Conservation (phyloP, 805 yeast species). For the Zygoascus bituminiphila region DNA sequence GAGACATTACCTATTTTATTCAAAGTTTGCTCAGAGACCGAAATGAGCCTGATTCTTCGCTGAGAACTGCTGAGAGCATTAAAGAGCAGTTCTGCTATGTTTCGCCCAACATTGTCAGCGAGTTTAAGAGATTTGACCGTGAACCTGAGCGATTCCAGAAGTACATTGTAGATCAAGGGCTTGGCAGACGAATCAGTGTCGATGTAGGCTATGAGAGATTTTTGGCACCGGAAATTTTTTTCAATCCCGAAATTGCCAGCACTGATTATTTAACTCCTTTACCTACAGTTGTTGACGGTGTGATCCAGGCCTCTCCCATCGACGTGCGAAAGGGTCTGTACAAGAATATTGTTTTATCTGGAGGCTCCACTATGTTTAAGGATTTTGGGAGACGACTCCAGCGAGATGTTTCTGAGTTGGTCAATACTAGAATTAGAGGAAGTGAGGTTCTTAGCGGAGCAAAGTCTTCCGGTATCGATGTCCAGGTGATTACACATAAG, state of each 20-base stretch:
- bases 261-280: slow-evolving; percentile 93
- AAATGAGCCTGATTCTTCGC: slow-evolving; percentile 88
- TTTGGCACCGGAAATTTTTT: slow-evolving; percentile 97
- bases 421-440: slow-evolving; percentile 75
- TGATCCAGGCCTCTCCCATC: slow-evolving; percentile 90
- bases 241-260: slow-evolving; percentile 95
- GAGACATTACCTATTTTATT: slow-evolving; percentile 91
- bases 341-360: slow-evolving; percentile 90
- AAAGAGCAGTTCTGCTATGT: slow-evolving; percentile 97
- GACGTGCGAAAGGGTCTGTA: slow-evolving; percentile 96
- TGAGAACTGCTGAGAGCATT: slow-evolving; percentile 93
- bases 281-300: slow-evolving; percentile 92
- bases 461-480: slow-evolving; percentile 89
- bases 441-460: slow-evolving; percentile 69
- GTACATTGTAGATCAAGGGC: slow-evolving; percentile 72
- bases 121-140: slow-evolving; percentile 87
- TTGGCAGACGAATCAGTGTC: slow-evolving; percentile 55
- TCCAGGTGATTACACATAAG: slow-evolving; percentile 93
- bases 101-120: slow-evolving; percentile 95
- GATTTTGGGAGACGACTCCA: slow-evolving; percentile 97
- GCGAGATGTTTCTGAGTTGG: slow-evolving; percentile 82
- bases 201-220: slow-evolving; percentile 98
- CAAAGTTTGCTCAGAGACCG: slow-evolving; percentile 93
- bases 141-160: slow-evolving; percentile 85
- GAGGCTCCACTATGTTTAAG: slow-evolving; percentile 98